Base-by-base conservation (phyloP, 768 basidiomycete species). In the Serendipita sp. region DNA sequence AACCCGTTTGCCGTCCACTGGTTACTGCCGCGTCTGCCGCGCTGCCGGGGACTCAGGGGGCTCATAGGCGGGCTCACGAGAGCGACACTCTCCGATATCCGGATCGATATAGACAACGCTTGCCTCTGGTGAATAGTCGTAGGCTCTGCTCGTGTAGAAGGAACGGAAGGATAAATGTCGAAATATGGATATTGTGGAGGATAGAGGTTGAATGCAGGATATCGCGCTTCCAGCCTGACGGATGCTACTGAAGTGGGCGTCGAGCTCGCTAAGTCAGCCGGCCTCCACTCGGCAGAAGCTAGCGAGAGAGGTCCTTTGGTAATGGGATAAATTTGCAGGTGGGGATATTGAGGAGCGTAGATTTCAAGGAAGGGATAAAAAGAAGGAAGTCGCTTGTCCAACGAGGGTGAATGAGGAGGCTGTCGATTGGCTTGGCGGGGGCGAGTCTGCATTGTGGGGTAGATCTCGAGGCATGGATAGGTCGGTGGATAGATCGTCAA, bases 381-480 rank as follows among this genome's bases (percentile, higher is more conserved):
- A 28, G 62, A 24, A 42, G 24, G 24, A 17, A 65, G 62, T 28
- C 31, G 65, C 24, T 30, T 26, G 33, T 31, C 24, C 69, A 41
- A 78, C 70, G 67, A 74, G 63, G 30, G 79, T 78, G 66, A 79
- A 80, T 33, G 70, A 65, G 17, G 71, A 62, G 5, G 71, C 44
- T 13, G 44, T 20, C 33, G 4, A 20, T 22, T 44, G 9, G 41
- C 5, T 28, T 43, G 41, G 3, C n/a, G 11, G 44, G 22, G 13
- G 26, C 3, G 17, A 30, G 30, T 22, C 38, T 31, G 61, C 11
- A 50, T 41, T 38, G 28, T 34, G n/a, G 64, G 64, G 33, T 64
- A 64, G 20, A 64, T n/a, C 14, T 64, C 44, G 62, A 64, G 61
- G 42, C 28, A 63, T 42, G 63, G 63, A 26, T 64, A 64, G n/a